Evolutionary conservation across 1,284 basidiomycete species (phyloP), one percentile per base, ranked within the genome.

Genomic region (Erythrobasidium hasegawianum): DNA sequence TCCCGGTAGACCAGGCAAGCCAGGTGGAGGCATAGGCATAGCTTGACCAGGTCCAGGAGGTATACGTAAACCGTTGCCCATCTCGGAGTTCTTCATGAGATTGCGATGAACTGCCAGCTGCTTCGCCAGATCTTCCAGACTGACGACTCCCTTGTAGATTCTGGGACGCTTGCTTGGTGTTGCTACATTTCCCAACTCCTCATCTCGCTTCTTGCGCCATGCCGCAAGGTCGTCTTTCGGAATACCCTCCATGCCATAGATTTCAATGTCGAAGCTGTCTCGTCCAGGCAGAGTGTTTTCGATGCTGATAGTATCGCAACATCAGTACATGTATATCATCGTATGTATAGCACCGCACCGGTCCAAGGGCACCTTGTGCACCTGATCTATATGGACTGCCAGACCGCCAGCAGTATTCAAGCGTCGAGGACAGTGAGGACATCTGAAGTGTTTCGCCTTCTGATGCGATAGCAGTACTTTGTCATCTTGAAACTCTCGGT

Each of bases 401-500:
- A 98, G 81, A 79, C 95, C 95, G 72, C 95, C 95, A 1, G 95
- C 96, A 0, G 96, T 96, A 76, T 98, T 97, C 70, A 98, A 81
- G 69, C 94, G 85, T 72, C 95, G 83, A 14, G 96, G 96, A 77
- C 95, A 98, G 81, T 95, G 86, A 68, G 88, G 87, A 76, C 95
- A 97, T 78, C 94, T 94, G 83, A 97, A 98, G 77, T 98, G 95
- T 79, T 97, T 98, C 16, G 95, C 95, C 80, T 97, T 98, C 77
- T 98, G 96, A 78, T 98, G 95, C 78, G 96, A 91, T 84, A 98
- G 89, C 70, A 98, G 84, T 69, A 98, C 96, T 80, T 95, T 95
- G 79, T 94, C 92, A 84, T 96, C 93, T 78, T 96, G 92, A 74
- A 96, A 97, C 79, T 95, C 95, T 77, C 93, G 86, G 80, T 98